These are phyloP conservation scores for Sporothrix protearum DNA, from an alignment of 2,329 filamentous ascomycete species.

Conservation along the genomic window DNA sequence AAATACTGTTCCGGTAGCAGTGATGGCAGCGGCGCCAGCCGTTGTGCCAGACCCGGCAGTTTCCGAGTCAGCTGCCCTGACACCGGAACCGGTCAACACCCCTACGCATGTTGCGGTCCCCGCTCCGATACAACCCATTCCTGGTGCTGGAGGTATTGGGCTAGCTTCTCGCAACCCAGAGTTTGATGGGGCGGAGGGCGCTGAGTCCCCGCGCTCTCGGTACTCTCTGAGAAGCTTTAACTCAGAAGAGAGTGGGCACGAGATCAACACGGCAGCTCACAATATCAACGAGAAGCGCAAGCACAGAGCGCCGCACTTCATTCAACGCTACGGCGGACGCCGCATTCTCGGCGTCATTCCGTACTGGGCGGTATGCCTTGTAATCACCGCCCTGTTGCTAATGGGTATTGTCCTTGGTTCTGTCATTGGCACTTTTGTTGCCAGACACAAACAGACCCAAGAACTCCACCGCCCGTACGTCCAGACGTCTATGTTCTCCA, in stretches of 20 bases:
- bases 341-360: slow-evolving; percentile 59
- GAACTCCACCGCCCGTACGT: slow-evolving; percentile 22
- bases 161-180: slow-evolving; percentile 60
- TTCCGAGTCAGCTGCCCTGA: neutral
- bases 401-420: slow-evolving; percentile 56
- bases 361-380: slow-evolving; percentile 57
- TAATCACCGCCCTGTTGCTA: slow-evolving; percentile 47
- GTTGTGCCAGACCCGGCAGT: neutral
- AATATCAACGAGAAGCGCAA: slow-evolving; percentile 48
- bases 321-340: slow-evolving; percentile 50
- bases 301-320: slow-evolving; percentile 46
- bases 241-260: slow-evolving; percentile 50
- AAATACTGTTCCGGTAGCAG: slow-evolving; percentile 13
- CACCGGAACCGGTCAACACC: neutral
- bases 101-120: neutral
- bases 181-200: slow-evolving; percentile 56
- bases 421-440: slow-evolving; percentile 50
- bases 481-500: neutral
- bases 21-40: slow-evolving; percentile 9
- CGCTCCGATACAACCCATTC: slow-evolving; percentile 34
- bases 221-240: slow-evolving; percentile 51
- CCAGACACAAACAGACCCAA: slow-evolving; percentile 34
- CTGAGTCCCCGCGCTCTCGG: slow-evolving; percentile 49
- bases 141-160: slow-evolving; percentile 60
- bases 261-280: slow-evolving; percentile 51